Evolutionary conservation across 2,329 filamentous ascomycete species (phyloP).

Genomic region (Biscogniauxia marginata): DNA sequence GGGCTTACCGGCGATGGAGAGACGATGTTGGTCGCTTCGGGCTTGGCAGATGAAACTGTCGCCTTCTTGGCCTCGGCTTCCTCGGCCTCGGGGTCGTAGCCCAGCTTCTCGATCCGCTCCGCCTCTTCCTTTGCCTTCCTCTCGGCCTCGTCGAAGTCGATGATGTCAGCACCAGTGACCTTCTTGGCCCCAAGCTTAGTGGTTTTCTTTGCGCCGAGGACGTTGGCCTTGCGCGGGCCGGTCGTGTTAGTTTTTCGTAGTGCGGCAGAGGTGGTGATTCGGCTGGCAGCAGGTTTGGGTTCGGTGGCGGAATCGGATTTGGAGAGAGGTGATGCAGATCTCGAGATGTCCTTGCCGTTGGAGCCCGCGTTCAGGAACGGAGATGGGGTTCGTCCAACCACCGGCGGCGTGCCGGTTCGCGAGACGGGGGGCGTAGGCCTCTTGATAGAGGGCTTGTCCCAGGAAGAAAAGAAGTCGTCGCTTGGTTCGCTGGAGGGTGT

Average conservation of each 20-base stretch:
- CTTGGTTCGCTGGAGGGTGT: constrained; percentile 80
- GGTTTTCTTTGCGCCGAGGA: constrained; percentile 82
- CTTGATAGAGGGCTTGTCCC: constrained; percentile 98
- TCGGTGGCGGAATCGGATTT: constrained; percentile 57
- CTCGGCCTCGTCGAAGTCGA: constrained; percentile 97
- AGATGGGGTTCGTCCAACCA: constrained; percentile 78
- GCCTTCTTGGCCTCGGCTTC: constrained; percentile 48
- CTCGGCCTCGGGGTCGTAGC: constrained; percentile 92
- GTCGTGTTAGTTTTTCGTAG: constrained; percentile 71
- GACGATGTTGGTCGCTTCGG: constrained; percentile 61
- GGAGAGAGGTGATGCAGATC: constrained; percentile 79
- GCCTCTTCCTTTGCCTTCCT: constrained; percentile 97
- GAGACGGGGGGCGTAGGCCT: constrained; percentile 91
- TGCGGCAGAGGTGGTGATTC: constrained; percentile 75
- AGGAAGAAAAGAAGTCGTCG: constrained; percentile 98
- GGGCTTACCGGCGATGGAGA: constrained; percentile 76
- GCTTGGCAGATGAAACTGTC: constrained; percentile 25
- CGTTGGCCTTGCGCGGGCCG: constrained; percentile 75
- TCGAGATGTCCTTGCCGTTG: constrained; percentile 68
- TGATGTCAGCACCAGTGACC: constrained; percentile 65
- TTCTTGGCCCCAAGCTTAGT: constrained; percentile 93
- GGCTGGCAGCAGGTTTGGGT: constrained; percentile 62
- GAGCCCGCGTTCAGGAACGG: constrained; percentile 81
- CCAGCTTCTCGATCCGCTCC: constrained; percentile 90
- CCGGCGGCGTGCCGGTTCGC: constrained; percentile 80